Base-by-base conservation (phyloP, 2,329 filamentous ascomycete genomes). In the Xylaria sp. region DNA sequence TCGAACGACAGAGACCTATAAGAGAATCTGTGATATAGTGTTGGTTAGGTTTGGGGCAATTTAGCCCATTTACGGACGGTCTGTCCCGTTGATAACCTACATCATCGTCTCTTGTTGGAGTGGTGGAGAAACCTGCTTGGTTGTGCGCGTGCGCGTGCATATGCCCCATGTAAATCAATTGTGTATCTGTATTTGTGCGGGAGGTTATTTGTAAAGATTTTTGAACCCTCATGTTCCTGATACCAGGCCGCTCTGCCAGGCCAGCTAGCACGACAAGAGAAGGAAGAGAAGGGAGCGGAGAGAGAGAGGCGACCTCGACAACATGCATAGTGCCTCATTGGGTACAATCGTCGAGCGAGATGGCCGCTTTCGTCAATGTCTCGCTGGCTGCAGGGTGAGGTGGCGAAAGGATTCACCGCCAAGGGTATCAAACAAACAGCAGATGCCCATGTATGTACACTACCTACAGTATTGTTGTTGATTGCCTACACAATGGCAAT, bases 381-480 rank as follows among this genome's bases (percentile, higher is more conserved):
- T 60, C 43, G 42, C 54, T 66, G 57, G 47, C 57, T 66, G 64
- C 64, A 66, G 64, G 64, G 61, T 66, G 64, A 66, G 35, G 64
- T 66, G 64, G 64, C 64, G 61, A 50, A 64, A 9, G 58, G 57
- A 58, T 64, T 66, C 64, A 60, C 64, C 61, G 64, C 61, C 61
- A 57, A 60, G 64, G 51, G 40, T 60, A 56, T 55, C 57, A 64
- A 59, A 59, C 57, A 51, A 60, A 59, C 55, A 57, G 38, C 47
- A 35, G 47, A 40, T 31, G 9, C 28, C 28, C 9, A 31, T 31
- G 9, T 9, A 4, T 31, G 9, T 31, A 31, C 28, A 31, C 28
- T 31, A 31, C 28, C 28, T 31, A 31, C 28, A 4, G 4, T 31
- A 31, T 9, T 31, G 28, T 4, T 31, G 28, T 5, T 4, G 28